Base-by-base conservation (phyloP, 805 yeast genomes). In the Saturnispora dispora region DNA sequence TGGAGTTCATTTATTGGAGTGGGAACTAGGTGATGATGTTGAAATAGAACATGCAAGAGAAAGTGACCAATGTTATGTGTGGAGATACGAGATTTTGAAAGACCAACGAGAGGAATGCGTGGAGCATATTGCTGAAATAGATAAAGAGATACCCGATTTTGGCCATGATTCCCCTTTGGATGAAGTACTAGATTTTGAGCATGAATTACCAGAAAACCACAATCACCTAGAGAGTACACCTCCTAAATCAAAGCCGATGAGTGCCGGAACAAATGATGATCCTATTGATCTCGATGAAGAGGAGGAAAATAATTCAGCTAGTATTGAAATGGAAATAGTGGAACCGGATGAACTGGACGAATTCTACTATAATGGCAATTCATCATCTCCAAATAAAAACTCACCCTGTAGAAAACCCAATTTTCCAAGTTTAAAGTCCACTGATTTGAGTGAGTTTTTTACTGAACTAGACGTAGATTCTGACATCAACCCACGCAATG, bases 21-120 rank as follows among this genome's bases (percentile, higher is more conserved):
- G 95, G 95, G 85, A 77, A 52, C 61, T 65, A 1, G 72, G 69
- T 2, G 93, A 87, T 64, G 79, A 76, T 8, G 69, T 57, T 15
- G 46, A 41, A n/a, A 17, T 35, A 23, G 88, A 81, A 56, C 93
- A 85, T 60, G 55, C 60, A n/a, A 63, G 67, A 49, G 61, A 77
- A 47, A 63, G 67, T 22, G 71, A 70, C 2, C 59, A 68, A 27
- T 73, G 84, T n/a, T 49, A 41, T 30, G 50, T 47, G 20, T 45
- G 47, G 47, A 35, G 10, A 20, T 32, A 45, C 20, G 40, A 33
- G 11, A 11, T 35, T 22, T 45, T 35, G 25, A 20, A 30, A 30
- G 33, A 30, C n/a, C 36, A 30, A 28, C 47, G 30, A 45, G n/a
- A 32, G 23, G n/a, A n/a, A 13, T 18, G n/a, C 15, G 18, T 18